These are phyloP conservation scores for Candida maesae DNA, from an alignment of 805 yeast genomes.

Conservation along the genomic window DNA sequence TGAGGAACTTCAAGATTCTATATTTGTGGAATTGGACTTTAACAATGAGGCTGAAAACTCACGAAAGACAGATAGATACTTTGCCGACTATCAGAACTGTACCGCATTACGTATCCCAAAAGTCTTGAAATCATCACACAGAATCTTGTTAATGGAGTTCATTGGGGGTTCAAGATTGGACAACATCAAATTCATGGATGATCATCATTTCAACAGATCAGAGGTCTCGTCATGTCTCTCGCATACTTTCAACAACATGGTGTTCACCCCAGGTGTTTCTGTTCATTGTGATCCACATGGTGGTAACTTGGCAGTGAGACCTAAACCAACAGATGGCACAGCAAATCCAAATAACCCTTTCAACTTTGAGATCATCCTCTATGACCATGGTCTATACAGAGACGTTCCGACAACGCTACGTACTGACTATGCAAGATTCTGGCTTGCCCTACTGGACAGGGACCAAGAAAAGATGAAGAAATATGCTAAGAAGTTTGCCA, in stretches of 20 bases:
- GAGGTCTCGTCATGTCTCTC: conserved; percentile 83
- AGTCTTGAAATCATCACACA: conserved; percentile 57
- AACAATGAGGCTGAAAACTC: conserved; percentile 84
- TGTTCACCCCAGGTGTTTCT: conserved; percentile 86
- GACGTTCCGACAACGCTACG: conserved; percentile 74
- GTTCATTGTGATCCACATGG: conserved; percentile 99
- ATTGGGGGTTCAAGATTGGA: conserved; percentile 82
- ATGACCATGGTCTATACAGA: conserved; percentile 94
- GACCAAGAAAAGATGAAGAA: conserved; percentile 61
- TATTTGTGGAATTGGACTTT: conserved; percentile 89
- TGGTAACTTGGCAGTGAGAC: conserved; percentile 86
- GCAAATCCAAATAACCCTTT: conserved; percentile 36
- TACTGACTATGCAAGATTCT: conserved; percentile 81
- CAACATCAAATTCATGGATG: conserved; percentile 59
- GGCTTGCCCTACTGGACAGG: conserved; percentile 82
- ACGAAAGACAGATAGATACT: conserved; percentile 60
- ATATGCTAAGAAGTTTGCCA: conserved; percentile 78
- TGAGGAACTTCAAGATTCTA: conserved; percentile 83
- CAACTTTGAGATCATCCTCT: conserved; percentile 87
- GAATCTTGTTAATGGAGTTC: conserved; percentile 86
- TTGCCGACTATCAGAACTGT: conserved; percentile 45
- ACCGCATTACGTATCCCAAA: conserved; percentile 84
- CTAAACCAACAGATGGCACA: conserved; percentile 27
- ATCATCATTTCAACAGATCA: conserved; percentile 62
- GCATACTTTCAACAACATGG: conserved; percentile 91